phyloP scores from a whole-genome alignment of 2,329 filamentous ascomycete species.

The Aotearoamyces nothofagi region DNA sequence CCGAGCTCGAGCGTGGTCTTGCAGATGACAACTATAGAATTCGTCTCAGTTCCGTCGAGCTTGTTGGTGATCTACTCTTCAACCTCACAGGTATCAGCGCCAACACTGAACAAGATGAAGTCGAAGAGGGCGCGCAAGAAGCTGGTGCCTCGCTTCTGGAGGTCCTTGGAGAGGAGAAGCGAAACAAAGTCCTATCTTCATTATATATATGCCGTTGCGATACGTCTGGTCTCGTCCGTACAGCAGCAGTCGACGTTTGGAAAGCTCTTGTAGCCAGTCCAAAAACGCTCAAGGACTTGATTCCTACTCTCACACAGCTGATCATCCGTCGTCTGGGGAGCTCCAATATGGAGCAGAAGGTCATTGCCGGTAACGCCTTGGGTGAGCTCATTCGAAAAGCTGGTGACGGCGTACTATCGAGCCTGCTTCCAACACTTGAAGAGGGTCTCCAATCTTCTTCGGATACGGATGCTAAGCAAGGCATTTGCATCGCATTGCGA shows the following conservation, averaged over 20 bases:
- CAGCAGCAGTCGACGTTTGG: conserved; percentile 86
- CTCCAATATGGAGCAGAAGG: conserved; percentile 96
- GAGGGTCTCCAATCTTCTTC: conserved; percentile 78
- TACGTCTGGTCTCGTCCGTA: conserved; percentile 80
- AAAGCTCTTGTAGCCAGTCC: conserved; percentile 91
- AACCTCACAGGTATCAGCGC: conserved; percentile 90
- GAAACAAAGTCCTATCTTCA: conserved; percentile 93
- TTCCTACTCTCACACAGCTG: conserved; percentile 86
- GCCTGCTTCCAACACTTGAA: conserved; percentile 78
- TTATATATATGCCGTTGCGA: conserved; percentile 96
- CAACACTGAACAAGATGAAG: conserved; percentile 64
- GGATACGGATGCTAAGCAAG: conserved; percentile 86
- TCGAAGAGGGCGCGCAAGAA: conserved; percentile 67
- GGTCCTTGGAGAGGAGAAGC: conserved; percentile 85
- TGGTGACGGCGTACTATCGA: conserved; percentile 82
- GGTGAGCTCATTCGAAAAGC: conserved; percentile 95
- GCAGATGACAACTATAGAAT: conserved; percentile 98
- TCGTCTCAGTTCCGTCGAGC: conserved; percentile 91
- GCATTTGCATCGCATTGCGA: conserved; percentile 89
- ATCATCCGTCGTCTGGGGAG: conserved; percentile 89
- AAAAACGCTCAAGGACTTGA: conserved; percentile 83
- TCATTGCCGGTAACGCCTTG: conserved; percentile 92
- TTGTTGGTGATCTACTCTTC: conserved; percentile 93
- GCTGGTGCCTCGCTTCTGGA: conserved; percentile 88
- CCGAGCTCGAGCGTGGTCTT: conserved; percentile 87